phyloP scores from a whole-genome alignment of 148 eudicot genomes.

The Limonium bicolor region DNA sequence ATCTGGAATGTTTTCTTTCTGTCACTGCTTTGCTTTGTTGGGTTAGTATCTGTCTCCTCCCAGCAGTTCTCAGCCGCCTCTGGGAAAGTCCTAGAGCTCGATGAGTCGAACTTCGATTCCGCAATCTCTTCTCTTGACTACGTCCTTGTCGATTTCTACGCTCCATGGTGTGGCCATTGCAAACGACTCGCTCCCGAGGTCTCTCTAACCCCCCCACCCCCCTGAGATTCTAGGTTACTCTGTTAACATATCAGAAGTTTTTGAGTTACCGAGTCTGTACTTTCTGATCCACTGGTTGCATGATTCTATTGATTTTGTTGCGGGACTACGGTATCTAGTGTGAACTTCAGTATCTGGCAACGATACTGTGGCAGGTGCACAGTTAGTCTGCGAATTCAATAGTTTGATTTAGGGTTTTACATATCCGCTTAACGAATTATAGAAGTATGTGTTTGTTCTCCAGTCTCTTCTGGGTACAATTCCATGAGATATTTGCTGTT shows the following conservation, averaged over 20 bases:
- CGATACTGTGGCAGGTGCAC: background rate
- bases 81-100: conserved; percentile 67
- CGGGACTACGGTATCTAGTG: no score
- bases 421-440: no score
- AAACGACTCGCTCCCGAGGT: conserved; percentile 82
- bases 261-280: no score
- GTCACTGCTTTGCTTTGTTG: no score
- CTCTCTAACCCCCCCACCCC: background rate
- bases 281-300: no score
- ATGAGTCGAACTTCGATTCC: conserved; percentile 69
- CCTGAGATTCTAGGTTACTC: background rate
- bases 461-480: no score
- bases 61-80: conserved; percentile 17
- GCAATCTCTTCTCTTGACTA: conserved; percentile 63
- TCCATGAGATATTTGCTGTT: no score
- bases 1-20: no score
- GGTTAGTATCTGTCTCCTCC: conserved; percentile 16
- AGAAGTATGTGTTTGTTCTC: no score
- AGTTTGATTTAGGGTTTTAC: no score
- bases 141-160: conserved; percentile 78
- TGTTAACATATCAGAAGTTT: background rate
- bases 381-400: no score
- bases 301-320: no score
- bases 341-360: background rate
- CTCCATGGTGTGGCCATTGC: conserved; percentile 98